Evolutionary conservation across 176 grass and related monocot genomes (phyloP), one percentile per base, ranked within the genome.

Genomic region (Eleusine indica): DNA sequence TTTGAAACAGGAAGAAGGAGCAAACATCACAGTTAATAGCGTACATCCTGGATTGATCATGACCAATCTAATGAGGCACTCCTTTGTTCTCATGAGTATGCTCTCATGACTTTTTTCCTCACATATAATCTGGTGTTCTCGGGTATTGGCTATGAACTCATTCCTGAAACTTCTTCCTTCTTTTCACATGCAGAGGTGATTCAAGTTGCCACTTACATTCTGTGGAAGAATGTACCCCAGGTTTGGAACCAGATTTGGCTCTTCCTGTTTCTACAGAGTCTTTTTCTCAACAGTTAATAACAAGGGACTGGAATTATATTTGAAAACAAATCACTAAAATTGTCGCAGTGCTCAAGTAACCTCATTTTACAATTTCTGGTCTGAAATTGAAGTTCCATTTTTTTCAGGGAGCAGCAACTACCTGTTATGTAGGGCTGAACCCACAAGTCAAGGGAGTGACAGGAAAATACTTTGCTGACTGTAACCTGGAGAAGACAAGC

Each of bases 1-100:
- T 21, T 56, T 5, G 76, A 89, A 89, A 91, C 89, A 98, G 96
- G 87, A 90, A 80, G 91, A 90, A 80, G 92, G 96, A 82, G 87
- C 89, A 41, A 98, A 98, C 77, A 81, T 98, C 65, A 95, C 89
- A 75, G 77, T 88, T 46, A 98, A 98, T 39, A 90, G 91, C 47
- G 89, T 98, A 62, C 96, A 98, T 91, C 96, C 96, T 60, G 96
- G 96, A 84, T 58, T 98, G 80, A 98, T 98, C 87, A 91, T 93
- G 96, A 98, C 96, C 28, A 93, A 95, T 89, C 86, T 98, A 87
- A 91, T 93, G 93, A 91, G 93, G 79, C 96, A 98, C 70, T 95
- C 96, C 30, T 87, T 83, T 60, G 54, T 84, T 87, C 72, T 93
- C 53, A 93, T 98, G 91, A 93, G 96, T 98, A 98, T 75, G 93